A percentile compares a stretch with the other conserved stretches of the same genome.
Evolutionary conservation across 768 basidiomycete genomes (phyloP).

Genomic region (Kwoniella heveanensis): DNA sequence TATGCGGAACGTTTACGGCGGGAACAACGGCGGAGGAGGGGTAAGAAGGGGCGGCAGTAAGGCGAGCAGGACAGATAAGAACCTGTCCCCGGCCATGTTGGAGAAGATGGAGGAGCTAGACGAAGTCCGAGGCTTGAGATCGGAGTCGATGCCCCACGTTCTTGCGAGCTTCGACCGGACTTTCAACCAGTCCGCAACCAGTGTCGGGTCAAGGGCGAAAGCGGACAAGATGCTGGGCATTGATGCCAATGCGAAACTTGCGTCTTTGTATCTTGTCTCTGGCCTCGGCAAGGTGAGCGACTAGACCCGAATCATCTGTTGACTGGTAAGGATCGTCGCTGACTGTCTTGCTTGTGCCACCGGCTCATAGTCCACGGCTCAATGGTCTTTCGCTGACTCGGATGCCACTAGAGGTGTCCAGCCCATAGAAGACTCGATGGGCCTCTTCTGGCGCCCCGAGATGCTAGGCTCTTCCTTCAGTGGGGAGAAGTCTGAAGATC

Average conservation of each 20-base stretch:
- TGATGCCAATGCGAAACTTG: constrained; percentile 37
- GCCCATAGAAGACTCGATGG: constrained; percentile 42
- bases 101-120: constrained; percentile 18
- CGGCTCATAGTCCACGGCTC: constrained; percentile 15
- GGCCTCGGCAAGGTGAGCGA: constrained; percentile 47
- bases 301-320: no score
- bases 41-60: constrained; percentile 8
- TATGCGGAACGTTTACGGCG: background rate
- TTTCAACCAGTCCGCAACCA: constrained; percentile 20
- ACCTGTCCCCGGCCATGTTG: constrained; percentile 1
- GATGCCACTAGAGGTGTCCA: constrained; percentile 39
- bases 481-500: constrained; percentile 28
- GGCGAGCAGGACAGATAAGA: background rate
- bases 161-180: background rate
- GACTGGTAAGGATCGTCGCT: no score
- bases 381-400: constrained; percentile 47
- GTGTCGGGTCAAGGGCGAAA: constrained; percentile 23
- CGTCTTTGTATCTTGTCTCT: constrained; percentile 46
- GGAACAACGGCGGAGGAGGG: background rate
- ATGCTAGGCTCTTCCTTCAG: constrained; percentile 47
- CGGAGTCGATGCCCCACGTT: constrained; percentile 11
- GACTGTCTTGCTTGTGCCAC: no score
- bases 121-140: constrained; percentile 9
- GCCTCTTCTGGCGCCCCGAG: constrained; percentile 50
- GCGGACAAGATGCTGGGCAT: constrained; percentile 43